These are phyloP conservation scores for Irpex sp. DNA, from an alignment of 1,284 basidiomycete species.

Conservation along the genomic window DNA sequence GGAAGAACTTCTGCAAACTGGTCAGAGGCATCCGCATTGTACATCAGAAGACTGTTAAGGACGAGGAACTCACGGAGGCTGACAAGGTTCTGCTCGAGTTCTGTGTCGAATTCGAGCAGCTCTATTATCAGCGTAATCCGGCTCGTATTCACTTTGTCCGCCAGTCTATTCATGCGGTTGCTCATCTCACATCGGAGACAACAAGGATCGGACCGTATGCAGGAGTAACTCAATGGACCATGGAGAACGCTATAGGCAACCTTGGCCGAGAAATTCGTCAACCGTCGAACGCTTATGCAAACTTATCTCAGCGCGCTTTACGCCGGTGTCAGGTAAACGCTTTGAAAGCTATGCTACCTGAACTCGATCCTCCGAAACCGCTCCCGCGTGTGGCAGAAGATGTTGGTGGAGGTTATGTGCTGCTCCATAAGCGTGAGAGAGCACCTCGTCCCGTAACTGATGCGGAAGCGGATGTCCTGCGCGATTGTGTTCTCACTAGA, in stretches of 20 bases:
- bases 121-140: conserved; percentile 17
- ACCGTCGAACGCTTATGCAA: conserved; percentile 16
- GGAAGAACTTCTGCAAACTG: conserved; percentile 29
- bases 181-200: conserved; percentile 15
- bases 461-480: neutral
- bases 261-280: conserved; percentile 20
- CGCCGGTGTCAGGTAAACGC: conserved; percentile 14
- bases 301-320: conserved; percentile 13
- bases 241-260: conserved; percentile 23
- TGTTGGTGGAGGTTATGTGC: conserved; percentile 10
- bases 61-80: conserved; percentile 2
- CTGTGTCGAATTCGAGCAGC: conserved; percentile 15
- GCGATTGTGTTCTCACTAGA: neutral
- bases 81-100: conserved; percentile 14
- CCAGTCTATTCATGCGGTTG: conserved; percentile 18
- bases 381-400: conserved; percentile 9
- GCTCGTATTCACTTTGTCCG: conserved; percentile 21
- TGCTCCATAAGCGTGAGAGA: conserved; percentile 6
- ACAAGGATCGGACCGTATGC: conserved; percentile 17
- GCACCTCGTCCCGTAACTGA: neutral
- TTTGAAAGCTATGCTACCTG: conserved; percentile 16
- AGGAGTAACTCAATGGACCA: conserved; percentile 17
- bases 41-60: conserved; percentile 8
- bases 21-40: conserved; percentile 24
- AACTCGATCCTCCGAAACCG: conserved; percentile 5